A percentile compares a stretch with the other conserved stretches of the same genome.
These are phyloP conservation scores for Claviceps sp. DNA, from an alignment of 2,329 filamentous ascomycete species.

Conservation along the genomic window DNA sequence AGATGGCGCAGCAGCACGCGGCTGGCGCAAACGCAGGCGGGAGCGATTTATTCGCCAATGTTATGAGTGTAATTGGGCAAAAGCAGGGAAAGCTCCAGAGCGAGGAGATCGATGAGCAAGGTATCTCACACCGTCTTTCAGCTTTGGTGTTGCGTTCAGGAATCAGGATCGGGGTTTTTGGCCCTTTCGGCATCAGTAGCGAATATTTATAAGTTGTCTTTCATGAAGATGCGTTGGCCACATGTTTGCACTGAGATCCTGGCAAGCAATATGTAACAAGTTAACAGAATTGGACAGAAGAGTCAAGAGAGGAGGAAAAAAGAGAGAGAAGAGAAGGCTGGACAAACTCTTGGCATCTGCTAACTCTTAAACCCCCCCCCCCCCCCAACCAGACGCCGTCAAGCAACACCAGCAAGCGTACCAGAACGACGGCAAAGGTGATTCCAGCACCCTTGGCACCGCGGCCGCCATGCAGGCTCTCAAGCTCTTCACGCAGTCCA, in stretches of 20 bases:
- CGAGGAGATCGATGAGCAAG: conserved; percentile 36
- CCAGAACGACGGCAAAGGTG: conserved; percentile 31
- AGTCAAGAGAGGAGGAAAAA: neutral
- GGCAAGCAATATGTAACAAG: too few species aligned
- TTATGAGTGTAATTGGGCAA: conserved; percentile 33
- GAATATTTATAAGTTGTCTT: too few species aligned
- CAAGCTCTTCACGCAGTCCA: conserved; percentile 59
- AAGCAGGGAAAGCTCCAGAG: conserved; percentile 35
- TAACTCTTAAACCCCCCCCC: too few species aligned
- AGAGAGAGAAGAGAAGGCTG: too few species aligned
- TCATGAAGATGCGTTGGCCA: too few species aligned
- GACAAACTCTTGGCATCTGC: too few species aligned
- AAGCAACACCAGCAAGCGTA: conserved; percentile 67
- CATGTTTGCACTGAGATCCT: too few species aligned
- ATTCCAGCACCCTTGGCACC: conserved; percentile 45
- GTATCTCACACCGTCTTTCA: conserved; percentile 17
- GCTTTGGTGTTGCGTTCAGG: neutral
- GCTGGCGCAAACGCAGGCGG: conserved; percentile 30
- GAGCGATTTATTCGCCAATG: conserved; percentile 33
- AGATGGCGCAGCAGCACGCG: conserved; percentile 34
- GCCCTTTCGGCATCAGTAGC: too few species aligned
- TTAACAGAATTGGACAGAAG: neutral
- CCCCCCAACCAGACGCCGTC: conserved; percentile 41
- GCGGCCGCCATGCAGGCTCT: conserved; percentile 72
- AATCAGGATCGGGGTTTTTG: too few species aligned